Conservation (phyloP, 345 rosid genomes). For the Erucastrum elatum region DNA sequence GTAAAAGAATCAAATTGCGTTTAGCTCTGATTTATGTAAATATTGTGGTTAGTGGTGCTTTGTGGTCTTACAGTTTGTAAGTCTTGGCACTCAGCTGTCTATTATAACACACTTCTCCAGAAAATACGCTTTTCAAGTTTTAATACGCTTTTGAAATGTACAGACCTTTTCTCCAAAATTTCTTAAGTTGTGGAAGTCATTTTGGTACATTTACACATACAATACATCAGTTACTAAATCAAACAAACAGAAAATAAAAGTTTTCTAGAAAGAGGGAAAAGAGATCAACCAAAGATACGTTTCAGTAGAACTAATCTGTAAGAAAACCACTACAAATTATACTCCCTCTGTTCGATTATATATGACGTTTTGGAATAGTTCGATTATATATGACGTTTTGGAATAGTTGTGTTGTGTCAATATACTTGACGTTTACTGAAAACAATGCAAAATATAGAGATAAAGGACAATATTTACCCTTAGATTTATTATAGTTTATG, state of each 20-base stretch:
- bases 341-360: too few species aligned
- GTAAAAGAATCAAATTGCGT: neutral
- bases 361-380: too few species aligned
- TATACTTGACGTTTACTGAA: too few species aligned
- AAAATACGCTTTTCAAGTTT: neutral
- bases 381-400: too few species aligned
- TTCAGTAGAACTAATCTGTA: neutral
- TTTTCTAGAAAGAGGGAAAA: neutral
- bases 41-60: constrained; percentile 1
- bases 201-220: too few species aligned
- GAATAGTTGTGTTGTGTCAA: too few species aligned
- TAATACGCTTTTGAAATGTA: neutral
- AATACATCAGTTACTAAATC: too few species aligned
- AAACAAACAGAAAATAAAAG: neutral
- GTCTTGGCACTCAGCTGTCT: neutral
- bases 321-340: too few species aligned
- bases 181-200: too few species aligned
- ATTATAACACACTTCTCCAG: neutral
- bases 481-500: too few species aligned
- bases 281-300: neutral
- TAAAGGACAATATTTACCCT: too few species aligned
- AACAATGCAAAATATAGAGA: too few species aligned
- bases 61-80: neutral
- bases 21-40: constrained; percentile 26
- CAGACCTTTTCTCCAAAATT: neutral